Evolutionary conservation across 805 yeast species (phyloP).

Genomic region (Cyberlindnera subsufficiens): DNA sequence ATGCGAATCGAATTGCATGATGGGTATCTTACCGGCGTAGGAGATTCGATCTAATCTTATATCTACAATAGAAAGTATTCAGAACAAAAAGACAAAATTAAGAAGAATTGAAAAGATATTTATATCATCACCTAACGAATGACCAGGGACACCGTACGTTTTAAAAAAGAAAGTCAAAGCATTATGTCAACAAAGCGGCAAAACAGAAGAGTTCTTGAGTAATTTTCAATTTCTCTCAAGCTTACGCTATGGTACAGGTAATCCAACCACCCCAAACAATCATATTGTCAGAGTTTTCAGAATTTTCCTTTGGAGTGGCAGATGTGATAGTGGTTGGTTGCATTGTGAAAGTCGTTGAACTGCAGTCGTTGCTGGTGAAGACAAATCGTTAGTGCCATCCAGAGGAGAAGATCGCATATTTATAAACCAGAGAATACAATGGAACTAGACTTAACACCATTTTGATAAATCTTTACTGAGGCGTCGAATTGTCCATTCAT

Average conservation of each 20-base stretch:
- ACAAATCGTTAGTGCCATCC: background rate
- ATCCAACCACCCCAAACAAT: conserved; percentile 7
- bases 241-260: conserved; percentile 10
- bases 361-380: background rate
- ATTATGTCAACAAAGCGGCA: background rate
- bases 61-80: too few species aligned
- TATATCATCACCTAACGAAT: too few species aligned
- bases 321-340: conserved; percentile 7
- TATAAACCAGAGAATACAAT: background rate
- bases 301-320: conserved; percentile 9
- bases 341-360: conserved; percentile 1
- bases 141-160: too few species aligned
- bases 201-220: background rate
- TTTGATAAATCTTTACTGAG: too few species aligned
- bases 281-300: conserved; percentile 10
- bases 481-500: background rate
- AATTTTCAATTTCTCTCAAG: background rate
- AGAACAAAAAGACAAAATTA: too few species aligned
- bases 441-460: too few species aligned
- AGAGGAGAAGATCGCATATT: background rate
- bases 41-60: too few species aligned
- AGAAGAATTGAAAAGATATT: too few species aligned
- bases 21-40: too few species aligned
- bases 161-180: too few species aligned
- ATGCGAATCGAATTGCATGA: too few species aligned